A percentile compares a stretch with the other conserved stretches of the same genome.
Conservation (phyloP, 2,329 filamentous ascomycete species). For the Dryadomyces sulphureus region DNA sequence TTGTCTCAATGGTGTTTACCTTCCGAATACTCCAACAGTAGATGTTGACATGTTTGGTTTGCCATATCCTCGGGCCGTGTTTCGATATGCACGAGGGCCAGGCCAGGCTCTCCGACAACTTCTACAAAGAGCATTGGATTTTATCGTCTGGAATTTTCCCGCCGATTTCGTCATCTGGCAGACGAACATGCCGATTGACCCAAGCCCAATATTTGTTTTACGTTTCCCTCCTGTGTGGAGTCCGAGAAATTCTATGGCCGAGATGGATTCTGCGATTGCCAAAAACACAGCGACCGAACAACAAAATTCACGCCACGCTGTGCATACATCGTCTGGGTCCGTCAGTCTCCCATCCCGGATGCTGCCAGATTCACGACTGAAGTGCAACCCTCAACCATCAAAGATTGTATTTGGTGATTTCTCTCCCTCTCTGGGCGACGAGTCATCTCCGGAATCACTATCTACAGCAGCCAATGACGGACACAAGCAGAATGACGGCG, state of each 20-base stretch:
- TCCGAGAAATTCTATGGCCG: background rate
- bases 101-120: conserved; percentile 23
- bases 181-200: conserved; percentile 29
- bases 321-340: background rate
- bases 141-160: conserved; percentile 45
- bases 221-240: background rate
- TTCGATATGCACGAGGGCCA: conserved; percentile 39
- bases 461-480: background rate
- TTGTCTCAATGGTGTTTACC: conserved; percentile 15
- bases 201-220: conserved; percentile 5
- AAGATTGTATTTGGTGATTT: conserved; percentile 59
- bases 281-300: background rate
- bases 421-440: conserved; percentile 16
- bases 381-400: conserved; percentile 1
- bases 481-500: background rate
- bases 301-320: background rate
- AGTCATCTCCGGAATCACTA: background rate
- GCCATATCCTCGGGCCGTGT: conserved; percentile 17
- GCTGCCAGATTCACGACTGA: background rate
- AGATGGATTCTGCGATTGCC: too few species aligned
- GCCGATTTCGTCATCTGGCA: conserved; percentile 30
- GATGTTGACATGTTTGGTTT: conserved; percentile 8
- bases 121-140: conserved; percentile 39
- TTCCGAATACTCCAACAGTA: conserved; percentile 14
- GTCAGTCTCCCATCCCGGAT: conserved; percentile 7